Conservation (phyloP, 2,329 filamentous ascomycete species). For the Exophiala calicioides region DNA sequence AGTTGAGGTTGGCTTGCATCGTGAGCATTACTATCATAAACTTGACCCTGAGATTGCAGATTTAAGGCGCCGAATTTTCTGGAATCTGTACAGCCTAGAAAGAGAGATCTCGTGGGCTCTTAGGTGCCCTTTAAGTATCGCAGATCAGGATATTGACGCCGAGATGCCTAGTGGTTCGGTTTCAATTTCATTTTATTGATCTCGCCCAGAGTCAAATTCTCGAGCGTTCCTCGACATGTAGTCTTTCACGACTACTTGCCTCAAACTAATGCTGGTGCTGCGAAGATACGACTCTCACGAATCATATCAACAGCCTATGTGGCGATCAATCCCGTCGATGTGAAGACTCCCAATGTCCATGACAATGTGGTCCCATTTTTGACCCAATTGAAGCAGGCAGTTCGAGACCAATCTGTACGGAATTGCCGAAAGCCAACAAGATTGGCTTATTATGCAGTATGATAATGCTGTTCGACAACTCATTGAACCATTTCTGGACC, state of each 20-base stretch:
- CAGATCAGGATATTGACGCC: constrained; percentile 1
- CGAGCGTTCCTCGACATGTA: neutral
- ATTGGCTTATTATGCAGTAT: constrained; percentile 5
- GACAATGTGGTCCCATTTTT: neutral
- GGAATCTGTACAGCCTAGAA: neutral
- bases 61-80: constrained; percentile 1
- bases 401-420: neutral
- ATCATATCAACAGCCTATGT: constrained; percentile 2
- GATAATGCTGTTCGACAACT: neutral
- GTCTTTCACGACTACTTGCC: neutral
- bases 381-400: neutral
- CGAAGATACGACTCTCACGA: neutral
- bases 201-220: no score
- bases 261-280: neutral
- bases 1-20: constrained; percentile 1
- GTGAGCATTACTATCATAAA: constrained; percentile 1
- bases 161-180: neutral
- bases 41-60: neutral
- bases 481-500: constrained; percentile 2
- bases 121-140: neutral
- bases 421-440: neutral
- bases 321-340: constrained; percentile 1
- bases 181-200: no score
- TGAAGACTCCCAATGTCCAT: neutral
- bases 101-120: constrained; percentile 1